Evolutionary conservation across 75 land plant species (phyloP).

Genomic region (Selaginella tamariscina): DNA sequence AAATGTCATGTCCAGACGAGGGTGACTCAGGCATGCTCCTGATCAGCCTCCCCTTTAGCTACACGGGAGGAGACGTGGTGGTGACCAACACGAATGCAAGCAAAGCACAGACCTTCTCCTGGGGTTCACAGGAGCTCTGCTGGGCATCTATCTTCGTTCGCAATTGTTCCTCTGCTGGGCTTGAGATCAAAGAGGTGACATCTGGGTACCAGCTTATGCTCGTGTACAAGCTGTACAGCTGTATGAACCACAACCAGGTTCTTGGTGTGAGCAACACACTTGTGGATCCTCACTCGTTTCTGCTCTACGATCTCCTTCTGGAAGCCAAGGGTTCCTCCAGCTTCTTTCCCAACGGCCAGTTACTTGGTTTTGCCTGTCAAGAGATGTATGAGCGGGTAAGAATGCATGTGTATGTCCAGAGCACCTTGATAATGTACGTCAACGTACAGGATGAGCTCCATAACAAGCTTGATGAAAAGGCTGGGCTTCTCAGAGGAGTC

Average conservation of each 20-base stretch:
- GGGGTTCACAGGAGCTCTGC: background rate
- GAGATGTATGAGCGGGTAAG: background rate
- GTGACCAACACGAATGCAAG: background rate
- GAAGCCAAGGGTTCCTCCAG: background rate
- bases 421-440: too few relatives aligned
- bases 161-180: background rate
- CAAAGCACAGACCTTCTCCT: background rate
- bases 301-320: background rate
- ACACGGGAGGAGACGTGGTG: background rate
- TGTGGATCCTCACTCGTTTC: background rate
- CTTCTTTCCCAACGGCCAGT: background rate
- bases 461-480: background rate
- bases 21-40: background rate
- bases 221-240: background rate
- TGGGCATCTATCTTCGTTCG: background rate
- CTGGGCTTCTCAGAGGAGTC: background rate
- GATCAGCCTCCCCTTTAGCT: background rate
- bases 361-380: background rate
- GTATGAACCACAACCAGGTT: background rate
- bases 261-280: background rate
- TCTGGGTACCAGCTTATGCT: background rate
- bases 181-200: background rate
- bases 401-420: too few relatives aligned
- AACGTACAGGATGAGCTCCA: background rate
- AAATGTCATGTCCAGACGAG: background rate